phyloP scores from a whole-genome alignment of 495 filamentous ascomycete species.

The Neurospora terricola region DNA sequence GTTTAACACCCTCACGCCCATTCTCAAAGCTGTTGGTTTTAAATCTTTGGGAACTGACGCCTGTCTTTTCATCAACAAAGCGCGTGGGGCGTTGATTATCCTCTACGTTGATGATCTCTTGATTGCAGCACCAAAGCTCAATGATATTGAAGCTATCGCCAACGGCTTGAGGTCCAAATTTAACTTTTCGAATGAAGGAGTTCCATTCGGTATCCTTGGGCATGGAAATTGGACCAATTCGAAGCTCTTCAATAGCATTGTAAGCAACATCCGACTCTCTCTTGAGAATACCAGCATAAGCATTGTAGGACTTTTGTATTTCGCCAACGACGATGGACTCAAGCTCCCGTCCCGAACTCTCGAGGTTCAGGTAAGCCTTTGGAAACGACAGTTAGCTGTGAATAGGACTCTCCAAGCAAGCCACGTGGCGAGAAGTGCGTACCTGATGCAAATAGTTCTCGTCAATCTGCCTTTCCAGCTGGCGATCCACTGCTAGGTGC shows the following conservation, averaged over 20 bases:
- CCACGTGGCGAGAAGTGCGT: conserved; percentile 20
- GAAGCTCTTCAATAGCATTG: conserved; percentile 68
- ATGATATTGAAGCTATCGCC: too few species aligned
- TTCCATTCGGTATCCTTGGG: conserved; percentile 89
- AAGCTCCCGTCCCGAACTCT: conserved; percentile 86
- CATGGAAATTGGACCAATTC: conserved; percentile 75
- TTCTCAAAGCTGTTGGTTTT: too few species aligned
- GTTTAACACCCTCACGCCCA: too few species aligned
- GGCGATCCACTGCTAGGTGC: conserved; percentile 71
- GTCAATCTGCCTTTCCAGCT: conserved; percentile 84
- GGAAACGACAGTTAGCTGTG: background rate
- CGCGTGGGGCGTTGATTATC: too few species aligned
- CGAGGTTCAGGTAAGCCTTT: conserved; percentile 88
- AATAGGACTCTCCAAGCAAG: background rate
- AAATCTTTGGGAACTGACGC: too few species aligned
- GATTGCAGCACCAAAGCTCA: too few species aligned
- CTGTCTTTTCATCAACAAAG: too few species aligned
- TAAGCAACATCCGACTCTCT: conserved; percentile 78
- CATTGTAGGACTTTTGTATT: conserved; percentile 94
- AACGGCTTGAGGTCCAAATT: too few species aligned
- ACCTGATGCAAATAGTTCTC: conserved; percentile 95
- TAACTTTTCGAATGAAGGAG: conserved; percentile 66
- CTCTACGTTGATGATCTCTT: too few species aligned
- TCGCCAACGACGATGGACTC: conserved; percentile 93
- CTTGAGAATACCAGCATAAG: conserved; percentile 79